Evolutionary conservation across 805 yeast genomes (phyloP).

Genomic region (Candida multigemmis): DNA sequence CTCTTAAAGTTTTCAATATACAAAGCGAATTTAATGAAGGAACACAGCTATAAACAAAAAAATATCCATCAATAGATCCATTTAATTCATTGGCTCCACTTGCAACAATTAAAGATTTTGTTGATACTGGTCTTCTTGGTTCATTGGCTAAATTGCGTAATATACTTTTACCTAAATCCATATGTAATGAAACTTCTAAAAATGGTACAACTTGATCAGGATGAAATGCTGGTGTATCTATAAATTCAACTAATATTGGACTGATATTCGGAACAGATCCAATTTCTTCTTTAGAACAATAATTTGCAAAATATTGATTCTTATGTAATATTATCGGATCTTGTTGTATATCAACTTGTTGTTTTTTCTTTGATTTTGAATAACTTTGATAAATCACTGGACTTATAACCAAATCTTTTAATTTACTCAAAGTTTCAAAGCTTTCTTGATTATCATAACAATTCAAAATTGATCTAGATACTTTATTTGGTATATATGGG

Average conservation of each 20-base stretch:
- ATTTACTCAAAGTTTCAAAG: constrained; percentile 4
- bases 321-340: constrained; percentile 4
- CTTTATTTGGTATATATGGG: constrained; percentile 37
- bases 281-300: constrained; percentile 5
- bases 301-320: constrained; percentile 13
- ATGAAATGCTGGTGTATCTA: constrained; percentile 68
- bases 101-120: constrained; percentile 64
- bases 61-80: constrained; percentile 68
- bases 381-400: constrained; percentile 19
- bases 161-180: constrained; percentile 49
- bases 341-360: constrained; percentile 1
- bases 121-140: constrained; percentile 51
- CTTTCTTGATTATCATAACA: constrained; percentile 8
- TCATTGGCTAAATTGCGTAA: constrained; percentile 55
- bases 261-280: constrained; percentile 20
- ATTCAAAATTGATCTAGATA: constrained; percentile 14
- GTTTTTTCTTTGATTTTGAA: constrained; percentile 4
- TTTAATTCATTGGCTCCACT: constrained; percentile 74
- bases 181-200: constrained; percentile 60
- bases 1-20: constrained; percentile 27
- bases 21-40: constrained; percentile 35
- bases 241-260: constrained; percentile 57
- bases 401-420: constrained; percentile 12
- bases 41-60: constrained; percentile 59
- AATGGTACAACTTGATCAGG: constrained; percentile 66